A percentile compares a stretch with the other conserved stretches of the same genome.
These are phyloP conservation scores for Fomitopsis betulina DNA, from an alignment of 1,284 basidiomycete species.

Conservation along the genomic window DNA sequence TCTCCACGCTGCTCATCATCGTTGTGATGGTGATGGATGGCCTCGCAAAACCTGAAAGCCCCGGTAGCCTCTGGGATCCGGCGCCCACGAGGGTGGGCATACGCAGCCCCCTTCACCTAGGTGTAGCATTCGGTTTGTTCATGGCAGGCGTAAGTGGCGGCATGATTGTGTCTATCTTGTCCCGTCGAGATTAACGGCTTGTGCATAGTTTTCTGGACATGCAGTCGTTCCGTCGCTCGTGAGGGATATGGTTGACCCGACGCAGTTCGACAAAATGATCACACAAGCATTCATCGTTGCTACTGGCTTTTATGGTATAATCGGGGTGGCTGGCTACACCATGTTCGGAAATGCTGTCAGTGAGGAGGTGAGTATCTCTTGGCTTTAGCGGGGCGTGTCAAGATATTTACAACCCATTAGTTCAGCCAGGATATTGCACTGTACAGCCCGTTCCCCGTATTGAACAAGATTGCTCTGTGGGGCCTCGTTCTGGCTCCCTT, in stretches of 20 bases:
- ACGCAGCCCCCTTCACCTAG: constrained; percentile 55
- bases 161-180: neutral
- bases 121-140: constrained; percentile 82
- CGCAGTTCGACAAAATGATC: constrained; percentile 80
- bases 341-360: constrained; percentile 87
- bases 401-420: constrained; percentile 31
- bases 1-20: constrained; percentile 77
- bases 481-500: constrained; percentile 86
- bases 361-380: constrained; percentile 64
- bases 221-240: constrained; percentile 90
- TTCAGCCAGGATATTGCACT: constrained; percentile 83
- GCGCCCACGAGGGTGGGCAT: constrained; percentile 66
- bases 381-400: neutral
- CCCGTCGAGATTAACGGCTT: neutral
- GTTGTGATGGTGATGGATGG: constrained; percentile 85
- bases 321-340: constrained; percentile 84
- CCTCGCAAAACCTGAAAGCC: constrained; percentile 69
- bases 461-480: constrained; percentile 84
- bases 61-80: constrained; percentile 80
- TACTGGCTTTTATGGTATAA: constrained; percentile 73
- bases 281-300: constrained; percentile 83
- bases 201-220: constrained; percentile 81
- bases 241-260: constrained; percentile 85
- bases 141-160: constrained; percentile 80
- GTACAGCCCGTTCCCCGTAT: constrained; percentile 64